Base-by-base conservation (phyloP, 164 flowering plant genomes). In the Stephania cephalantha region DNA sequence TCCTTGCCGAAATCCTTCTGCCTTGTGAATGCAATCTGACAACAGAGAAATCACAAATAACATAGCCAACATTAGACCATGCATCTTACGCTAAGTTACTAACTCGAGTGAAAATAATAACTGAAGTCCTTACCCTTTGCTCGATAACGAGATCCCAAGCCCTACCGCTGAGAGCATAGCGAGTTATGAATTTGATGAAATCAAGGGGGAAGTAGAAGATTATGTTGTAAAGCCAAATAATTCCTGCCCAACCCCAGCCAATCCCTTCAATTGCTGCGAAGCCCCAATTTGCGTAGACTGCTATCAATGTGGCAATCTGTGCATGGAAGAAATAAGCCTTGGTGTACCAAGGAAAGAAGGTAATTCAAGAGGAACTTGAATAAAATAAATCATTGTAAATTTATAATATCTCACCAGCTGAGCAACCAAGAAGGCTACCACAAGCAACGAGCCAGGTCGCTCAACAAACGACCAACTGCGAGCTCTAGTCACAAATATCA, bases 211-310 rank as follows among this genome's bases (percentile, higher is more conserved):
- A 68, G 83, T 93, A 93, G 85, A 77, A 80, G 71, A 91, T 78
- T 74, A 93, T 75, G 73, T 89, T 91, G 66, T 89, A 93, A 52
- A 93, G 87, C 98, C 98, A 93, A 66, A 91, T 84, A 22, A 93
- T 93, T 46, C 96, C 95, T 61, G 97, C 95, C 97, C 97, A 92
- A 72, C 94, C 96, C 97, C 97, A 93, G 48, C 97, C 97, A 69
- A 93, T 91, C 9, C 96, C 96, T 82, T 90, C 89, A 73, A 93
- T 91, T 2, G 90, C 93, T 31, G 93, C 87, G 78, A 93, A 91
- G 58, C 83, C 79, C 96, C 94, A 91, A 68, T 81, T 87, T 75
- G 92, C 95, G 83, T 91, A 91, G 45, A 91, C 98, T 0, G 98
- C 95, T 67, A 93, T 90, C 52, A 93, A 76, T 44, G 97, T 93